Evolutionary conservation across 2,329 filamentous ascomycete species (phyloP).

Genomic region (Aspergillus sergii): DNA sequence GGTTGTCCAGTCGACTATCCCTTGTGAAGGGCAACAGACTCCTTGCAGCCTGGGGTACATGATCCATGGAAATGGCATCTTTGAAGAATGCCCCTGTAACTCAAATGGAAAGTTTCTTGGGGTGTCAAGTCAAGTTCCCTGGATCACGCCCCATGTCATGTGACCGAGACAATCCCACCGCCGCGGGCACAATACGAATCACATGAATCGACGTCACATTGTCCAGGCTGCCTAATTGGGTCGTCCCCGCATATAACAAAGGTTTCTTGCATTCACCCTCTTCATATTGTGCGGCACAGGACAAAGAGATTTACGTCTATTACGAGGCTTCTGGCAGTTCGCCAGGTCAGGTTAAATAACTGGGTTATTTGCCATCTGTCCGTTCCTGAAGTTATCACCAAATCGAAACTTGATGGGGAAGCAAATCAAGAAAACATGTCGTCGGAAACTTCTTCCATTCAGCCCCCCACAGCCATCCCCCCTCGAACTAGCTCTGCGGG

Average conservation of each 20-base stretch:
- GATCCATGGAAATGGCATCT: not conserved
- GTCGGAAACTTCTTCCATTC: constrained; percentile 36
- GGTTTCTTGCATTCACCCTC: not conserved
- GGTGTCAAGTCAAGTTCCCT: not conserved
- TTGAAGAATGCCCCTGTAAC: not conserved
- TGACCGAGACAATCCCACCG: not conserved
- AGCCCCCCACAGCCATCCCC: constrained; percentile 69
- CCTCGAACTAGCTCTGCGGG: constrained; percentile 71
- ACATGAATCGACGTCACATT: constrained; percentile 5
- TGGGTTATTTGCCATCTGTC: not conserved
- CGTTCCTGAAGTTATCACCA: not conserved
- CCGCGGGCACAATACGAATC: not conserved
- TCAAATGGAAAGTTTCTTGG: not conserved
- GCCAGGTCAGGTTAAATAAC: not conserved
- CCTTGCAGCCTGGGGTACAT: not conserved
- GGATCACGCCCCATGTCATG: not conserved
- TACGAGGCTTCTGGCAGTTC: not conserved
- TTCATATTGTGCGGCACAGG: not conserved
- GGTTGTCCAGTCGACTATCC: not conserved
- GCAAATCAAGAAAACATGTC: constrained; percentile 5
- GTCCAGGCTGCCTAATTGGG: not conserved
- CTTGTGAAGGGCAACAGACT: not conserved
- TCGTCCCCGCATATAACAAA: constrained; percentile 14
- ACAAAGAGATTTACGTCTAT: not conserved
- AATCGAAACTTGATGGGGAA: not conserved